A percentile compares a stretch with the other conserved stretches of the same genome.
Evolutionary conservation across 768 basidiomycete species (phyloP).

Genomic region (Pleurotus djamor): DNA sequence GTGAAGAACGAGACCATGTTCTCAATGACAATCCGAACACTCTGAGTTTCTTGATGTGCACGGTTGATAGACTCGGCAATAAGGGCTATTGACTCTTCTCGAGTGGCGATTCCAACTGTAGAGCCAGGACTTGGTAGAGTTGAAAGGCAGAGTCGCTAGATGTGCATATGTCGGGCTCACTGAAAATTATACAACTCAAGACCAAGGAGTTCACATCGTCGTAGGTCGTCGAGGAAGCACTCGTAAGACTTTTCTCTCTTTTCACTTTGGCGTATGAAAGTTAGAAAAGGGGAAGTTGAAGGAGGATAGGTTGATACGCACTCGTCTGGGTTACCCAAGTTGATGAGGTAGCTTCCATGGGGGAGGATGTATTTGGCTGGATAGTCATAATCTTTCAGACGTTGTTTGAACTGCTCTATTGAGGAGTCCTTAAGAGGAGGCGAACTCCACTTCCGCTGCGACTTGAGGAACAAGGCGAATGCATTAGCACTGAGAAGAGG

Average conservation of each 20-base stretch:
- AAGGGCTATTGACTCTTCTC: conserved; percentile 54
- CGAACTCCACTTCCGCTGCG: conserved; percentile 78
- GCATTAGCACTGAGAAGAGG: conserved; percentile 54
- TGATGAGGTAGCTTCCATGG: conserved; percentile 85
- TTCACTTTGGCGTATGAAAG: conserved; percentile 30
- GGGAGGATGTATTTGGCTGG: conserved; percentile 63
- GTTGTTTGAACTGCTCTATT: conserved; percentile 55
- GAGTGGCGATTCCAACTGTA: conserved; percentile 66
- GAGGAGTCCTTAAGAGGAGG: conserved; percentile 52
- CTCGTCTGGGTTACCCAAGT: conserved; percentile 79
- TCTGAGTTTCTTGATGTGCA: conserved; percentile 59
- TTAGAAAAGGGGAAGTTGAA: not conserved
- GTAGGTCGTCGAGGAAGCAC: conserved; percentile 83
- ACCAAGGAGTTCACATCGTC: conserved; percentile 74
- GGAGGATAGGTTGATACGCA: conserved; percentile 29
- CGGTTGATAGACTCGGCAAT: conserved; percentile 76
- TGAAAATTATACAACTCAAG: conserved; percentile 82
- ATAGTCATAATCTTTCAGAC: conserved; percentile 64
- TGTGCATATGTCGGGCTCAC: conserved; percentile 39
- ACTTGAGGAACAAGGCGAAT: conserved; percentile 83
- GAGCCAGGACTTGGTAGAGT: conserved; percentile 65
- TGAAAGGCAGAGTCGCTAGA: not conserved
- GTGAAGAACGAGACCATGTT: conserved; percentile 61
- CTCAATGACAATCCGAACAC: conserved; percentile 69
- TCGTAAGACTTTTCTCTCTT: conserved; percentile 72